These are phyloP conservation scores for Larix sibirica DNA, from an alignment of 83 land plant genomes.

Conservation along the genomic window DNA sequence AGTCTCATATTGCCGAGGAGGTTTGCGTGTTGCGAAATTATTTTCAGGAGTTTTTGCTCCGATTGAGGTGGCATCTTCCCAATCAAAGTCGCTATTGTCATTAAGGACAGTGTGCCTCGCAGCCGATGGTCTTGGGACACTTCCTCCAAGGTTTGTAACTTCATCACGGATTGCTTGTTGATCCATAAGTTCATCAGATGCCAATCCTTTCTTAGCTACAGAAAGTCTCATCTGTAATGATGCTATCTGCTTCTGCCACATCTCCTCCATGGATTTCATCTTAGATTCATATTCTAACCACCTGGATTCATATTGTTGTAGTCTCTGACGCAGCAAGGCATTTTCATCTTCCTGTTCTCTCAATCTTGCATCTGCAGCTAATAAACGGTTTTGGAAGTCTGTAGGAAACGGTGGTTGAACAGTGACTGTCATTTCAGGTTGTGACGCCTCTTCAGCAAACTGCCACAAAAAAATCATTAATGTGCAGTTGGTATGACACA, in stretches of 20 bases:
- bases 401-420: slow-evolving; percentile 54
- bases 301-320: slow-evolving; percentile 85
- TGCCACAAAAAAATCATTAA: not conserved
- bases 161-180: slow-evolving; percentile 33
- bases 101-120: slow-evolving; percentile 27
- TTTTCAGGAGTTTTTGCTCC: slow-evolving; percentile 58
- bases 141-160: slow-evolving; percentile 23
- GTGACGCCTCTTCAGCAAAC: not conserved
- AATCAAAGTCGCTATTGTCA: slow-evolving; percentile 51
- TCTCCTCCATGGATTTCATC: slow-evolving; percentile 97
- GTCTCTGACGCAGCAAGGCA: slow-evolving; percentile 70
- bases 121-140: slow-evolving; percentile 20
- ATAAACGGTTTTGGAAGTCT: slow-evolving; percentile 77
- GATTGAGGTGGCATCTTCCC: slow-evolving; percentile 58
- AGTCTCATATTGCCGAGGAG: slow-evolving; percentile 12
- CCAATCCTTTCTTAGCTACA: slow-evolving; percentile 67
- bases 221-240: slow-evolving; percentile 85
- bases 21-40: slow-evolving; percentile 18
- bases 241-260: slow-evolving; percentile 96
- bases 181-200: slow-evolving; percentile 35
- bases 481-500: not conserved
- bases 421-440: slow-evolving; percentile 22
- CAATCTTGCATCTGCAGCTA: slow-evolving; percentile 81
- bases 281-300: slow-evolving; percentile 94
- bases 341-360: slow-evolving; percentile 89